Base-by-base conservation (phyloP, 1,284 basidiomycete genomes). In the Marasmius fiardii region DNA sequence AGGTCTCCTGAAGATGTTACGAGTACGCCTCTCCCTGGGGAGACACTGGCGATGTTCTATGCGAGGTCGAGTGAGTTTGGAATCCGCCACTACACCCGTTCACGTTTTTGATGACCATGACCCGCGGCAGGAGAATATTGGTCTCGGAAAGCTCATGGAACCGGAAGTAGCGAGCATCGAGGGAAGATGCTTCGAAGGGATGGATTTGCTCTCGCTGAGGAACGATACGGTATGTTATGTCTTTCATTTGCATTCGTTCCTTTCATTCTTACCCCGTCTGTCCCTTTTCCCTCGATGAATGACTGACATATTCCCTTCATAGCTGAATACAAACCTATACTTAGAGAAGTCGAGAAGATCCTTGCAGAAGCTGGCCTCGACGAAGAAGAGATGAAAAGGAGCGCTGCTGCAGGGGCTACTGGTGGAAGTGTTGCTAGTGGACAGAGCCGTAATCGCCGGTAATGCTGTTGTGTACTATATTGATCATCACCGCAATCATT, bases 11-110 rank as follows among this genome's bases (percentile, higher is more conserved):
- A 93, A 63, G 93, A 95, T 60, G 70, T 83, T 0, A 67, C 93
- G 43, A 90, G 88, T 57, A 95, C 93, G 0, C 95, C 95, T 0
- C 76, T 89, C 5, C 92, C 93, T 0, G 92, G 93, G n/a, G 95
- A 97, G 68, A 92, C 88, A 0, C 71, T 96, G 6, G 86, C 91
- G 0, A 78, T 81, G 68, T 96, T 96, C 70, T 97, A 95, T 66
- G 84, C 88, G 11, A 83, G 94, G 5, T 88, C 88, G 4, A 80
- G 88, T 85, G 67, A 63, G 84, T 75, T 3, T 20, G 20, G 34
- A 14, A 52, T 18, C 43, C 43, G 26, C 56, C 24, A 50, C 21
- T 50, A 58, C n/a, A 7, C 21, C 28, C 23, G 10, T 51, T 20
- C 31, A 26, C 21, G 31, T 28, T 35, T 49, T 51, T 56, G 45